A percentile compares a stretch with the other conserved stretches of the same genome.
phyloP scores from a whole-genome alignment of 441 rosid species.

The Hura crepitans region DNA sequence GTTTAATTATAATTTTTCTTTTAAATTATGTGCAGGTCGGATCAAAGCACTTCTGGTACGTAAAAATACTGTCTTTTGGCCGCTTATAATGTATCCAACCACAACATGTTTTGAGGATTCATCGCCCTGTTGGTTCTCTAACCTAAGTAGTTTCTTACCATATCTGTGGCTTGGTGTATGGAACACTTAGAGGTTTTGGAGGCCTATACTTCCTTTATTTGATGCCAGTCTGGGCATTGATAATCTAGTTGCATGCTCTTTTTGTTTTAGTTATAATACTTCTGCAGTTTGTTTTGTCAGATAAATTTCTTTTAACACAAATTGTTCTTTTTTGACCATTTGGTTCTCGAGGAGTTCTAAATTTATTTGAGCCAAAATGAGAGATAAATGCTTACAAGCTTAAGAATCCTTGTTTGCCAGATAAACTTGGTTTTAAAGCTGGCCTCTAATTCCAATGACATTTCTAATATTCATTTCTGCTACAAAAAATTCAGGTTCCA shows the following conservation, averaged over 20 bases:
- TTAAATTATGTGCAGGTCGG: slow-evolving; percentile 52
- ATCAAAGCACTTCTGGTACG: slow-evolving; percentile 67
- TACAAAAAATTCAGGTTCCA: slow-evolving; percentile 40
- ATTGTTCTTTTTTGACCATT: neutral
- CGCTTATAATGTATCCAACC: neutral
- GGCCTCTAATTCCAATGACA: neutral
- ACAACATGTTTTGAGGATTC: neutral
- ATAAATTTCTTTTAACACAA: neutral
- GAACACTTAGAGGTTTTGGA: neutral
- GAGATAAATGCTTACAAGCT: neutral
- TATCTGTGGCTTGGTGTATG: neutral
- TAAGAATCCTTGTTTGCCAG: neutral
- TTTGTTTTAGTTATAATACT: neutral
- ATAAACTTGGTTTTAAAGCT: slow-evolving; percentile 3
- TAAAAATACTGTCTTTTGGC: slow-evolving; percentile 3
- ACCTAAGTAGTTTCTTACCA: neutral
- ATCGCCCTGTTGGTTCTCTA: neutral
- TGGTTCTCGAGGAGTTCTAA: neutral
- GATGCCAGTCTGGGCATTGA: neutral
- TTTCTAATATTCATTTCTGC: slow-evolving; percentile 22
- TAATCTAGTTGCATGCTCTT: neutral
- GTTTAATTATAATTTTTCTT: slow-evolving; percentile 26
- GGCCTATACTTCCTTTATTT: neutral
- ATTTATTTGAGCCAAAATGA: neutral
- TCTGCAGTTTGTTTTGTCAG: neutral